Base-by-base conservation (phyloP, 1,284 basidiomycete genomes). In the Uromyces viciae-fabae region DNA sequence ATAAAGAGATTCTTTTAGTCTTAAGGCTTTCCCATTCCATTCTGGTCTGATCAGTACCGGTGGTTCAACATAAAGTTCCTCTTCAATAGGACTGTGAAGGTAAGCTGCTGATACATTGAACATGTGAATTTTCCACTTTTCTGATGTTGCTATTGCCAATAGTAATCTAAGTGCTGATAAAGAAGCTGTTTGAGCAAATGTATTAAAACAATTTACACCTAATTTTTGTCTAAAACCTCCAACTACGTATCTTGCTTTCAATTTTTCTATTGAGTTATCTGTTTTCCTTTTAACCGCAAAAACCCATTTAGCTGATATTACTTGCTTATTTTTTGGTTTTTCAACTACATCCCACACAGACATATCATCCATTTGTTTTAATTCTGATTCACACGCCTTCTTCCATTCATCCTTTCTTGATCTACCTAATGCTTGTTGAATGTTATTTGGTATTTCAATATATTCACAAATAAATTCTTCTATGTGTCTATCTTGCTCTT, bases 81-180 rank as follows among this genome's bases (percentile, higher is more conserved):
- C n/a, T 4, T 75, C 54, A 56, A 75, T 33, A 25, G 19, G n/a
- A 31, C 72, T 75, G 38, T 75, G 72, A 3, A 58, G 54, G 33
- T 75, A 75, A 14, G 72, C 72, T 38, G 31, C 25, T 28, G 49
- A 25, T 2, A 75, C 31, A 42, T 75, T 38, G 42, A 75, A 75
- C 19, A 25, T 5, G 7, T 9, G 3, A 5, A 75, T 14, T 38
- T 1, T 33, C 72, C 49, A 75, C 2, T 40, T 40, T 17, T 38
- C 36, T 56, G 9, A 2, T 28, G 31, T 54, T 7, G 49, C 49
- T 3, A 75, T 14, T 2, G 52, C 15, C 15, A 75, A 3, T 17
- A 58, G n/a, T 11, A 74, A 25, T 17, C 19, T 31, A 31, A 58
- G 42, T 1, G 54, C 14, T 36, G 52, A 15, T 15, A 75, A 58